Conservation (phyloP, 306 rosid species). For the Canavalia gladiata region DNA sequence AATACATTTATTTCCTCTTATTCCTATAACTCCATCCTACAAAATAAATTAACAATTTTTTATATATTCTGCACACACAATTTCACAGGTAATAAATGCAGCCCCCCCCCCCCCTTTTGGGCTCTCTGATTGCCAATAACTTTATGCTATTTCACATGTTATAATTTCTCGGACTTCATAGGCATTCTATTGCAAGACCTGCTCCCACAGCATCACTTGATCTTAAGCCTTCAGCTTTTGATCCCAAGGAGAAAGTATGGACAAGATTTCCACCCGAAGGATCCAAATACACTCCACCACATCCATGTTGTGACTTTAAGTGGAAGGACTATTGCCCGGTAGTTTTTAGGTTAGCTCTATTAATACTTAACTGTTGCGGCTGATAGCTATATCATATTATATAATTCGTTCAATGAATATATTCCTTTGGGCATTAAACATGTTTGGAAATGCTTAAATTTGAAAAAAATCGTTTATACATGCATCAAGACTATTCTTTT, state of each 20-base stretch:
- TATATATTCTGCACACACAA: not conserved
- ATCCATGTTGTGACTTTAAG: conserved; percentile 81
- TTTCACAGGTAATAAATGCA: not conserved
- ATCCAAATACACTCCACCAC: conserved; percentile 91
- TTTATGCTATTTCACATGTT: conserved; percentile 30
- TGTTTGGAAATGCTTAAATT: too few relatives aligned
- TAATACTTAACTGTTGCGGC: conserved; percentile 5
- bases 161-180: conserved; percentile 47
- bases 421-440: not conserved
- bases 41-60: not conserved
- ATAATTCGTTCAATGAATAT: not conserved
- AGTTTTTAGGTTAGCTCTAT: conserved; percentile 79
- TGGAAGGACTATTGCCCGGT: conserved; percentile 98
- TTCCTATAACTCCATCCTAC: not conserved
- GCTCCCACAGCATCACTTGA: conserved; percentile 87
- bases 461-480: too few relatives aligned
- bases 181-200: conserved; percentile 95
- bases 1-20: not conserved
- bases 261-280: conserved; percentile 96
- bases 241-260: conserved; percentile 93
- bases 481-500: conserved; percentile 11
- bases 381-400: not conserved
- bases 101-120: too few relatives aligned
- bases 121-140: not conserved
- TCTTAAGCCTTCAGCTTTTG: conserved; percentile 91